phyloP scores from a whole-genome alignment of 352 stramenopile genomes.

The Phytopythium chamaehyphon region DNA sequence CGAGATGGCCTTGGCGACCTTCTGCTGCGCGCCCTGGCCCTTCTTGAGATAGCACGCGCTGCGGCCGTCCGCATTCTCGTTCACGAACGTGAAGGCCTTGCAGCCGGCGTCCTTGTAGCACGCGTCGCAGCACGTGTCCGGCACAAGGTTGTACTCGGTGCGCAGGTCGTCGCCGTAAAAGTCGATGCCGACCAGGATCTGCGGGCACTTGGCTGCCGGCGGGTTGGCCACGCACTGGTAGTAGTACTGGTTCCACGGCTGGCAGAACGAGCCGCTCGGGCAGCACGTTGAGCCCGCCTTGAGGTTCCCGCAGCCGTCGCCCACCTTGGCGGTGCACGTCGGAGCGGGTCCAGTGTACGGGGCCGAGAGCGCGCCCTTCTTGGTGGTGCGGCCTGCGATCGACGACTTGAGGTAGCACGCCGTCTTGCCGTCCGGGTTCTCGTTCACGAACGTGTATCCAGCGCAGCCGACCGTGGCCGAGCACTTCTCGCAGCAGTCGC shows the following conservation, averaged over 20 bases:
- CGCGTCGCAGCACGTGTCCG: slow-evolving; percentile 43
- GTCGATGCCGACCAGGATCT: slow-evolving; percentile 31
- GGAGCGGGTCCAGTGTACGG: slow-evolving; percentile 15
- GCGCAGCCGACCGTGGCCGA: slow-evolving; percentile 29
- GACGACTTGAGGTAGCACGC: slow-evolving; percentile 54
- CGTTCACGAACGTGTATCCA: slow-evolving; percentile 57
- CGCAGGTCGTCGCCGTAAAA: slow-evolving; percentile 48
- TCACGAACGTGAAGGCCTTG: slow-evolving; percentile 51
- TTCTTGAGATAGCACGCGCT: slow-evolving; percentile 60
- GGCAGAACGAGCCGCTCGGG: slow-evolving; percentile 35
- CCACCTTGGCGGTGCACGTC: slow-evolving; percentile 22
- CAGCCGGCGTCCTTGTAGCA: slow-evolving; percentile 34
- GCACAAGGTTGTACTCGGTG: slow-evolving; percentile 31
- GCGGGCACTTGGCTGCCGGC: slow-evolving; percentile 29
- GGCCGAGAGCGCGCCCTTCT: slow-evolving; percentile 40
- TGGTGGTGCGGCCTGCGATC: slow-evolving; percentile 11
- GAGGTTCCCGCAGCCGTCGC: slow-evolving; percentile 29
- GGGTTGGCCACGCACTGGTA: slow-evolving; percentile 49
- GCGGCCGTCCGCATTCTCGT: slow-evolving; percentile 43
- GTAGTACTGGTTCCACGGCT: slow-evolving; percentile 42
- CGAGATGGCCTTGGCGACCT: slow-evolving; percentile 31
- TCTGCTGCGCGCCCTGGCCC: slow-evolving; percentile 19
- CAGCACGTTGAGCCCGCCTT: slow-evolving; percentile 30
- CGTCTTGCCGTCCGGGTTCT: slow-evolving; percentile 42
- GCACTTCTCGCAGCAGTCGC: slow-evolving; percentile 41